These are phyloP conservation scores for Pseudogymnoascus sp. DNA, from an alignment of 2,329 filamentous ascomycete genomes.

Conservation along the genomic window DNA sequence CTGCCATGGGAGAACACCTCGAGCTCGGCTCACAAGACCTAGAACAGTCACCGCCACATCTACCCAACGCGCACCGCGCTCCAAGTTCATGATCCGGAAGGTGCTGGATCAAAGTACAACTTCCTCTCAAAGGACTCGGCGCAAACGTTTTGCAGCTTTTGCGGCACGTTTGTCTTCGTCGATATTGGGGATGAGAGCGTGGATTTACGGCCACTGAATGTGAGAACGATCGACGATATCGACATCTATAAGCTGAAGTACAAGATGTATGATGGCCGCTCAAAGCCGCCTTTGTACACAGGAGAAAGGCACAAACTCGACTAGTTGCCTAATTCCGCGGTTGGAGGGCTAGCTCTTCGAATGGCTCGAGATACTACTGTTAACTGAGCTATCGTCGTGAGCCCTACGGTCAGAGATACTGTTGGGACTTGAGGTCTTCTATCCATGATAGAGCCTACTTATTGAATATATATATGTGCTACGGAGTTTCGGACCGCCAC, in stretches of 20 bases:
- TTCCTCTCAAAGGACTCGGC: constrained; percentile 17
- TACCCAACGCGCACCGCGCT: constrained; percentile 16
- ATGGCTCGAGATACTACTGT: background rate
- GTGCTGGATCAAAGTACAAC: constrained; percentile 14
- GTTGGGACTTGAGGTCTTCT: background rate
- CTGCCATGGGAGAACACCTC: background rate
- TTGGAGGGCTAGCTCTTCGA: background rate
- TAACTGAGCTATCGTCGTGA: background rate
- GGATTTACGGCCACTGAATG: constrained; percentile 16
- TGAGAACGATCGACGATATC: constrained; percentile 15
- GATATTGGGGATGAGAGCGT: constrained; percentile 17
- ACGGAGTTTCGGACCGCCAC: background rate
- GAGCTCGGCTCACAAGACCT: background rate
- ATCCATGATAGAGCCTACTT: background rate
- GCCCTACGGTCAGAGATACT: background rate
- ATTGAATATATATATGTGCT: background rate
- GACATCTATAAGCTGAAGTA: constrained; percentile 12
- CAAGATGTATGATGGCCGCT: constrained; percentile 15
- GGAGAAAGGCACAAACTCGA: constrained; percentile 4
- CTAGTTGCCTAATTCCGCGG: background rate
- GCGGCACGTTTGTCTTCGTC: constrained; percentile 17
- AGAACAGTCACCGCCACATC: constrained; percentile 20
- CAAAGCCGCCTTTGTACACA: constrained; percentile 13
- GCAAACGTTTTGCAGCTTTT: constrained; percentile 19
- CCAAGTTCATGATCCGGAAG: constrained; percentile 11